phyloP scores from a whole-genome alignment of 202 grass and related monocot species.

The Saccharum hybrid region DNA sequence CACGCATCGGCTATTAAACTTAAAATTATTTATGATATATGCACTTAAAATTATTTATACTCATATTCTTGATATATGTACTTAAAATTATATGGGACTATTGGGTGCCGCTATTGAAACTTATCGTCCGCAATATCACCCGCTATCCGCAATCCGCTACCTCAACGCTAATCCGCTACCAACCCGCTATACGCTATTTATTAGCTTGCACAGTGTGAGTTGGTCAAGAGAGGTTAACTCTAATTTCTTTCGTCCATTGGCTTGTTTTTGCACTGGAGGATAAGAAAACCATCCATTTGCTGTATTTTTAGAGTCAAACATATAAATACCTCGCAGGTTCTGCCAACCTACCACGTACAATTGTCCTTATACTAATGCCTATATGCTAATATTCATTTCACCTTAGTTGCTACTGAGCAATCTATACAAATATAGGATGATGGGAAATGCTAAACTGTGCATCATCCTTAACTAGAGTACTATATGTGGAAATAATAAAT shows the following conservation, averaged over 20 bases:
- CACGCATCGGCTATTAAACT: too few relatives aligned
- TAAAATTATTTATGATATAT: too few relatives aligned
- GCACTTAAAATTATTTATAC: too few relatives aligned
- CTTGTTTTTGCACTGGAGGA: not conserved
- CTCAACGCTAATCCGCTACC: too few relatives aligned
- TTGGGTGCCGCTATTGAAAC: too few relatives aligned
- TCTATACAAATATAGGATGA: slow-evolving; percentile 11
- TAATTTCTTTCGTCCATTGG: not conserved
- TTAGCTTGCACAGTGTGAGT: too few relatives aligned
- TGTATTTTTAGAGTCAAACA: not conserved
- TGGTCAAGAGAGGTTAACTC: not conserved
- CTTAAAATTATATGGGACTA: too few relatives aligned
- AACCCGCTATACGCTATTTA: too few relatives aligned
- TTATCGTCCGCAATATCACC: too few relatives aligned
- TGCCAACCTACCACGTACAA: not conserved
- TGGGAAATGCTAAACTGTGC: not conserved
- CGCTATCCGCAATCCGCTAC: too few relatives aligned
- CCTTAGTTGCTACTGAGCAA: not conserved
- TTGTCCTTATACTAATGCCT: not conserved
- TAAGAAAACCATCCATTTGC: not conserved
- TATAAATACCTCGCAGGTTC: not conserved
- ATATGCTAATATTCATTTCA: slow-evolving; percentile 16
- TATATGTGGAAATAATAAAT: slow-evolving; percentile 19
- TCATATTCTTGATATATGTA: too few relatives aligned
- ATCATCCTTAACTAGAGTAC: slow-evolving; percentile 15